These are phyloP conservation scores for Viola odorata DNA, from an alignment of 345 rosid species.

Conservation along the genomic window DNA sequence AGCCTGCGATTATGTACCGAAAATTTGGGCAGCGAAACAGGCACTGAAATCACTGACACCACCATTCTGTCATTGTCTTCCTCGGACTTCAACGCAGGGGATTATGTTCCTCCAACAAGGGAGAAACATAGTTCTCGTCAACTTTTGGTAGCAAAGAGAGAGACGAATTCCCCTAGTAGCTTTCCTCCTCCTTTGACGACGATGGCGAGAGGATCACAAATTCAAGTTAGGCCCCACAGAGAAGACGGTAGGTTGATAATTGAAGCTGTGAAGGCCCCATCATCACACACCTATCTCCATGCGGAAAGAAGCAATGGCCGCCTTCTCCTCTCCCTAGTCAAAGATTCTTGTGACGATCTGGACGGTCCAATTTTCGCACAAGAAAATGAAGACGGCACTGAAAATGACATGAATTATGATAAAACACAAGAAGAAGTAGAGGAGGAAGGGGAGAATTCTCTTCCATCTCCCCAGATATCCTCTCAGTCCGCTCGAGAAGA, in stretches of 20 bases:
- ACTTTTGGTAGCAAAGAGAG: slow-evolving; percentile 24
- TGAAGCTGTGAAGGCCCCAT: slow-evolving; percentile 37
- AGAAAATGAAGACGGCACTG: slow-evolving; percentile 11
- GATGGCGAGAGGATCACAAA: slow-evolving; percentile 38
- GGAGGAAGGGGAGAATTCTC: not conserved
- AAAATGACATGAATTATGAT: slow-evolving; percentile 13
- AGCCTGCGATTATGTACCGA: slow-evolving; percentile 86
- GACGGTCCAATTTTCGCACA: slow-evolving; percentile 4
- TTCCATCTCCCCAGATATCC: too few relatives aligned
- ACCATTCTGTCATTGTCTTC: slow-evolving; percentile 29
- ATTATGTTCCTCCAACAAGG: slow-evolving; percentile 19
- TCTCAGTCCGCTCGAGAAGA: too few relatives aligned
- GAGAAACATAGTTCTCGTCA: slow-evolving; percentile 20
- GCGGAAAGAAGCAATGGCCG: slow-evolving; percentile 79
- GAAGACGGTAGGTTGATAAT: slow-evolving; percentile 69
- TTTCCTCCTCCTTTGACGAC: slow-evolving; percentile 85
- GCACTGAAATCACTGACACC: slow-evolving; percentile 35
- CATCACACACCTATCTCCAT: slow-evolving; percentile 31
- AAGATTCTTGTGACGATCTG: slow-evolving; percentile 21
- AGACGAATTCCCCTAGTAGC: slow-evolving; percentile 21
- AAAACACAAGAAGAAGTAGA: slow-evolving; percentile 20
- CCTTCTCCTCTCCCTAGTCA: slow-evolving; percentile 44
- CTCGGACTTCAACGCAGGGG: slow-evolving; percentile 4
- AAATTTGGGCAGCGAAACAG: slow-evolving; percentile 75
- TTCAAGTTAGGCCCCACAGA: slow-evolving; percentile 57